Percentiles rank a stretch among this genome's conserved stretches.
These are phyloP conservation scores for Pseudocercospora fijiensis DNA, from an alignment of 2,329 filamentous ascomycete genomes.

Conservation along the genomic window DNA sequence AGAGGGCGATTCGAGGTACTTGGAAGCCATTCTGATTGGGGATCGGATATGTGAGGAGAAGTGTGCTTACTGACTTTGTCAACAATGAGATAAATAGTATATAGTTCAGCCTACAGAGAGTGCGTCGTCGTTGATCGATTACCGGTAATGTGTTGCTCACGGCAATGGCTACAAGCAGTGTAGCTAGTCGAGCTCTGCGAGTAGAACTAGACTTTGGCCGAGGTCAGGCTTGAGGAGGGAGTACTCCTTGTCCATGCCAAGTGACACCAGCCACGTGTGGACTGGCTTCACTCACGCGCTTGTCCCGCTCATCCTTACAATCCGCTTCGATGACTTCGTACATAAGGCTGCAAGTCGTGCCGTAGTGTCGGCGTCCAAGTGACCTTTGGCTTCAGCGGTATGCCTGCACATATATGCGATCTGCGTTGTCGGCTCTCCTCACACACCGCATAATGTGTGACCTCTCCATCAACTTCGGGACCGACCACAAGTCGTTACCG, in stretches of 20 bases:
- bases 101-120: background rate
- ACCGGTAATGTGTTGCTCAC: constrained; percentile 5
- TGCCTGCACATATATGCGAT: constrained; percentile 6
- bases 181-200: constrained; percentile 14
- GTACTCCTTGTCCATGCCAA: background rate
- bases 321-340: background rate
- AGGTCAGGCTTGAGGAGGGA: constrained; percentile 3
- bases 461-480: background rate
- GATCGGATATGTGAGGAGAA: background rate
- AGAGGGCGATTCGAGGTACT: constrained; percentile 25
- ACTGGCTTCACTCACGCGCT: background rate
- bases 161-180: constrained; percentile 19
- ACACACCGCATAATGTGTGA: background rate
- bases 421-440: constrained; percentile 7
- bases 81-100: background rate
- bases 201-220: constrained; percentile 1
- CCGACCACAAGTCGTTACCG: constrained; percentile 7
- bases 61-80: background rate
- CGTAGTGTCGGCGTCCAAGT: background rate
- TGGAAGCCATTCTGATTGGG: constrained; percentile 16
- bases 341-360: background rate
- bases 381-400: background rate
- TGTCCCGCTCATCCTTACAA: background rate
- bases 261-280: background rate
- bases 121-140: background rate